Evolutionary conservation across 768 basidiomycete genomes (phyloP), one percentile per base, ranked within the genome.

Genomic region (Neoboletus magnificus): DNA sequence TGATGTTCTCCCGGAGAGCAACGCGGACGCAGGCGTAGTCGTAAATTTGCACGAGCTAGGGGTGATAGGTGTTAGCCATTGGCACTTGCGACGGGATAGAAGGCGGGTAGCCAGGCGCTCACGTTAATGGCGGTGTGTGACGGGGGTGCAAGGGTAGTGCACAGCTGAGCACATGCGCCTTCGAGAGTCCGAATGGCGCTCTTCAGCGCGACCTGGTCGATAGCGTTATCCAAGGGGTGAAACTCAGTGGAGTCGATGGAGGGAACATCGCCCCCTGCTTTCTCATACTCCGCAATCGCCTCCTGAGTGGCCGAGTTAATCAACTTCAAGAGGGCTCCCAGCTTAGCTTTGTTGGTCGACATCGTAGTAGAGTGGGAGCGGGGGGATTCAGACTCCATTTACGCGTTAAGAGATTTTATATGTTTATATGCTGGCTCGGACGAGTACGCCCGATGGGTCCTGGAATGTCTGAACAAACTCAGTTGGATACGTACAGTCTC

Each of bases 141-240:
- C n/a, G 74, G 75, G 0, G 64, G 73, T 13, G 73, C 71, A 13
- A 75, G 62, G 20, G 71, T 70, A 10, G 67, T 47, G 54, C 73
- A 72, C 33, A 76, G 40, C 54, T 73, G 75, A 16, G 63, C 62
- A 56, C 73, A 73, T 44, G 73, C 73, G 39, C 73, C 74, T 54
- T 74, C 72, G 20, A 74, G 59, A 2, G 56, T 66, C 22, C 66
- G 62, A 36, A 74, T 36, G 1, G 68, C 57, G 18, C 48, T 51
- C 59, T 63, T 69, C 40, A 73, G 52, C 0, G 55, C 60, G 22
- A 65, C 49, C 1, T 62, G 54, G 43, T 72, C 62, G 16, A 56
- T 30, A 8, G 63, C 61, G 29, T 57, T 39, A 42, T 77, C 76
- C 48, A 79, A 63, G 1, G 75, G 74, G 36, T 75, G 72, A 37